These are phyloP conservation scores for Tetracentron sinense DNA, from an alignment of 164 flowering plant genomes.

Conservation along the genomic window DNA sequence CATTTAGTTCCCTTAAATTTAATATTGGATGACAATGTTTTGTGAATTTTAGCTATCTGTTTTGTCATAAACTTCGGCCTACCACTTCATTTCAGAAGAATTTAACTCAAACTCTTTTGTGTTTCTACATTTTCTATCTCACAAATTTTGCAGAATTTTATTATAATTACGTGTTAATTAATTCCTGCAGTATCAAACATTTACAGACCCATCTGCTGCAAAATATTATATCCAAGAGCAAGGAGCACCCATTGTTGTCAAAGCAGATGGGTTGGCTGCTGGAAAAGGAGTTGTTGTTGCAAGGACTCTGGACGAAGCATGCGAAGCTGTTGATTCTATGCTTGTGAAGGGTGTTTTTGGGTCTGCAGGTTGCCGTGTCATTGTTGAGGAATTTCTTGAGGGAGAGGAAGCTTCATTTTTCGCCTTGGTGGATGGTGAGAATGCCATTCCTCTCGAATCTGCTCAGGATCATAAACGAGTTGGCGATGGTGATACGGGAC, in stretches of 20 bases:
- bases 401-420: slow-evolving; percentile 98
- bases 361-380: slow-evolving; percentile 71
- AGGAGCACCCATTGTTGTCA: slow-evolving; percentile 90
- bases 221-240: slow-evolving; percentile 74
- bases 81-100: too few species aligned
- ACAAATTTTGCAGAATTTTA: not conserved
- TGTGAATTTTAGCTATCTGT: not conserved
- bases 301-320: slow-evolving; percentile 82
- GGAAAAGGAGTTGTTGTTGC: slow-evolving; percentile 98
- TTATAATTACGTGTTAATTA: slow-evolving; percentile 13
- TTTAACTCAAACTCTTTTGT: not conserved
- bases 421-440: slow-evolving; percentile 95
- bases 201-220: slow-evolving; percentile 70
- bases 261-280: slow-evolving; percentile 95
- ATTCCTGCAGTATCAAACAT: slow-evolving; percentile 76
- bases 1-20: not conserved
- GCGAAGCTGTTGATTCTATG: slow-evolving; percentile 88
- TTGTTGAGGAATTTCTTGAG: slow-evolving; percentile 87
- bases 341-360: slow-evolving; percentile 73
- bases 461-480: slow-evolving; percentile 98
- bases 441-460: slow-evolving; percentile 87
- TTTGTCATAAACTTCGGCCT: not conserved
- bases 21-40: too few species aligned
- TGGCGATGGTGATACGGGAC: slow-evolving; percentile 97
- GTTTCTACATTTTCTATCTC: not conserved